These are phyloP conservation scores for Teunomyces barrocoloradensis DNA, from an alignment of 805 yeast species.

Conservation along the genomic window DNA sequence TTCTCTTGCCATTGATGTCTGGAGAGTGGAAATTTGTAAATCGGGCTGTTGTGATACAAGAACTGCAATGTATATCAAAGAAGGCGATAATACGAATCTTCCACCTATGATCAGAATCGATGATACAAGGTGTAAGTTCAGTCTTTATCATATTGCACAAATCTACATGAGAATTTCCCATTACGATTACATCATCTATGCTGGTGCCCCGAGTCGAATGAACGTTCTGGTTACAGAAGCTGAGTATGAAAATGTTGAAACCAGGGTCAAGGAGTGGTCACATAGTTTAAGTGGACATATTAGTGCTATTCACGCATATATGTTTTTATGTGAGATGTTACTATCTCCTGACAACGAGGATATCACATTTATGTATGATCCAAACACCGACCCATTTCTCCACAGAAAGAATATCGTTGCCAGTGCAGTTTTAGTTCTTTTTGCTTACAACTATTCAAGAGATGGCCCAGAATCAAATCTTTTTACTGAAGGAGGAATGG, in stretches of 20 bases:
- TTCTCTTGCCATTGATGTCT: constrained; percentile 27
- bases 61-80: constrained; percentile 11
- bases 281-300: constrained; percentile 7
- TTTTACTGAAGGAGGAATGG: constrained; percentile 14
- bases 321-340: constrained; percentile 61
- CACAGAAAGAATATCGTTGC: constrained; percentile 42
- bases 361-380: constrained; percentile 44
- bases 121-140: constrained; percentile 24
- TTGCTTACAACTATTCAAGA: constrained; percentile 50
- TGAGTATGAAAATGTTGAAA: constrained; percentile 8
- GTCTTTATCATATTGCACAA: constrained; percentile 27
- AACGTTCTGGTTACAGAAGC: constrained; percentile 8
- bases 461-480: constrained; percentile 46
- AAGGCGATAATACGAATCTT: constrained; percentile 8
- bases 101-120: constrained; percentile 19
- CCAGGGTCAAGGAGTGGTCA: constrained; percentile 10
- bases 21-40: constrained; percentile 24
- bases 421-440: constrained; percentile 43
- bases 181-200: constrained; percentile 28
- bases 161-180: constrained; percentile 27
- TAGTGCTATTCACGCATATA: constrained; percentile 59
- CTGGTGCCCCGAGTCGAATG: constrained; percentile 32
- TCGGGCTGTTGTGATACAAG: constrained; percentile 18
- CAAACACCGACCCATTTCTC: constrained; percentile 48
- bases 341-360: constrained; percentile 52